A percentile compares a stretch with the other conserved stretches of the same genome.
Conservation (phyloP, 257 asterid genomes). For the Ballota nigra region DNA sequence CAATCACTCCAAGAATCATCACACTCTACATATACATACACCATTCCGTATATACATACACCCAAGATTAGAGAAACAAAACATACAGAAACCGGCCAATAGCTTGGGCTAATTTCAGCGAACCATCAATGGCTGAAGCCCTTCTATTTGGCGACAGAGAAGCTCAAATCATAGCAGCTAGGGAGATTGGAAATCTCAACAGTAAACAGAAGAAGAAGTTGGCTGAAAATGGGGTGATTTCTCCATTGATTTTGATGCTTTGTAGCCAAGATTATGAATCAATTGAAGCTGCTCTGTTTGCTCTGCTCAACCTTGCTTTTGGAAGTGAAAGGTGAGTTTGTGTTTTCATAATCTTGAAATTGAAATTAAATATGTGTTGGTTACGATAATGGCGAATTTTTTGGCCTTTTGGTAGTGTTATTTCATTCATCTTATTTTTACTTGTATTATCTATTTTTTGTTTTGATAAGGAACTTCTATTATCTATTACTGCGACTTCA, state of each 20-base stretch:
- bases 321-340: slow-evolving; percentile 69
- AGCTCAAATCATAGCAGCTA: slow-evolving; percentile 54
- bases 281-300: slow-evolving; percentile 65
- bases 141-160: slow-evolving; percentile 58
- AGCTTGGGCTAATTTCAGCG: slow-evolving; percentile 34
- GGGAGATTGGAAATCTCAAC: slow-evolving; percentile 42
- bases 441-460: too few relatives aligned
- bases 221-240: slow-evolving; percentile 50
- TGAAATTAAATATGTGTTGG: too few relatives aligned
- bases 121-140: slow-evolving; percentile 56
- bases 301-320: slow-evolving; percentile 69
- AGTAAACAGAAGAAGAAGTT: slow-evolving; percentile 52
- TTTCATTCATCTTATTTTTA: too few relatives aligned
- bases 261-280: slow-evolving; percentile 49
- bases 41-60: neutral
- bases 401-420: too few relatives aligned
- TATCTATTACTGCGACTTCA: too few relatives aligned
- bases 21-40: slow-evolving; percentile 15
- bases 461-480: too few relatives aligned
- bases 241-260: slow-evolving; percentile 61
- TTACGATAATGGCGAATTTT: too few relatives aligned
- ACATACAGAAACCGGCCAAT: neutral
- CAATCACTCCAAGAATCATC: slow-evolving; percentile 38
- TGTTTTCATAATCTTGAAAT: neutral
- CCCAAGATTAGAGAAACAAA: neutral